Percentiles rank a stretch among this genome's conserved stretches.
Conservation (phyloP, 108 stramenopile species). For the Nitzschia sp. region DNA sequence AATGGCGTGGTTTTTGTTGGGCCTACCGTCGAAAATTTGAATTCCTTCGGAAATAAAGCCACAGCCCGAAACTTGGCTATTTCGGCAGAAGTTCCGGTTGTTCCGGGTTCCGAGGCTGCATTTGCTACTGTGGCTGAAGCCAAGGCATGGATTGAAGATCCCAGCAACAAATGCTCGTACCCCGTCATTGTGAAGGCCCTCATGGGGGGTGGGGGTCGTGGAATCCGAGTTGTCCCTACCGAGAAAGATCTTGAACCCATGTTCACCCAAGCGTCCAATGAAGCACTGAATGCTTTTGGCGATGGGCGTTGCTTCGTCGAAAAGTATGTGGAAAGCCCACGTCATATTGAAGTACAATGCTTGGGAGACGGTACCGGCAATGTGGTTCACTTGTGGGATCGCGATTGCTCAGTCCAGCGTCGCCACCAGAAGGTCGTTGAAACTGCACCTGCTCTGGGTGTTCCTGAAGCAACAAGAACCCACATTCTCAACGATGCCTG, state of each 20-base stretch:
- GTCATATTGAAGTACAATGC: conserved; percentile 96
- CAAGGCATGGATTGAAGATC: conserved; percentile 68
- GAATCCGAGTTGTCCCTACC: conserved; percentile 90
- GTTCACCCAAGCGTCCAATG: conserved; percentile 76
- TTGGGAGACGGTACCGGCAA: conserved; percentile 92
- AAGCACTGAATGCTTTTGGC: conserved; percentile 91
- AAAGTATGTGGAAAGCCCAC: conserved; percentile 87
- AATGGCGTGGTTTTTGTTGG: conserved; percentile 90
- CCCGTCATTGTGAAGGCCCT: conserved; percentile 96
- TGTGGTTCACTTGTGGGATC: conserved; percentile 91
- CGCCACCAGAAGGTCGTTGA: conserved; percentile 98
- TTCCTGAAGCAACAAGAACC: conserved; percentile 66
- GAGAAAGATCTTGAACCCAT: conserved; percentile 62
- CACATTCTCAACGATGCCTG: conserved; percentile 80
- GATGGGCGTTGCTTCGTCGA: conserved; percentile 93
- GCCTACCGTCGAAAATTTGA: conserved; percentile 87
- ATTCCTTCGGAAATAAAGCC: conserved; percentile 90
- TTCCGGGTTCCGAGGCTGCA: conserved; percentile 86
- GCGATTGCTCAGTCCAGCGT: conserved; percentile 97
- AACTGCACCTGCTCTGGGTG: conserved; percentile 84
- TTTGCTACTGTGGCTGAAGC: conserved; percentile 83
- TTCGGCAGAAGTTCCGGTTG: conserved; percentile 81
- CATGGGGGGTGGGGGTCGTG: conserved; percentile 95
- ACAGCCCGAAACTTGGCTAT: conserved; percentile 86
- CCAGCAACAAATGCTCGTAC: conserved; percentile 72